These are phyloP conservation scores for Aspergillus puulaauensis DNA, from an alignment of 2,329 filamentous ascomycete species.

Conservation along the genomic window DNA sequence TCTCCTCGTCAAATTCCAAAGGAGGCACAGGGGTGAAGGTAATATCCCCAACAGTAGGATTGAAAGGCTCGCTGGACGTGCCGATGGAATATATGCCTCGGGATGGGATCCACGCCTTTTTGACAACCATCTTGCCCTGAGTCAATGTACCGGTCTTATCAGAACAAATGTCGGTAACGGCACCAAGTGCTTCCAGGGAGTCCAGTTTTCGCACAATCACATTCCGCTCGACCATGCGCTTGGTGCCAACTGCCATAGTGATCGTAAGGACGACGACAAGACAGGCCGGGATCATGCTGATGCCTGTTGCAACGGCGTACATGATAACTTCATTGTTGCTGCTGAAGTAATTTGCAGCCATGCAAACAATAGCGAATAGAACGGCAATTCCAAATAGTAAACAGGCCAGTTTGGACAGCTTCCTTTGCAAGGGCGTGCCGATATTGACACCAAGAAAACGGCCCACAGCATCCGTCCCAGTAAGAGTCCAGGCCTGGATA, in stretches of 20 bases:
- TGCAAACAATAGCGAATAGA: constrained; percentile 67
- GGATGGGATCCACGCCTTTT: constrained; percentile 60
- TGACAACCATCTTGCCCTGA: constrained; percentile 64
- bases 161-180: constrained; percentile 59
- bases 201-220: constrained; percentile 60
- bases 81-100: constrained; percentile 59
- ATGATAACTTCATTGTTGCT: constrained; percentile 61
- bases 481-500: constrained; percentile 52
- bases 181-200: constrained; percentile 61
- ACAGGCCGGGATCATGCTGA: constrained; percentile 63
- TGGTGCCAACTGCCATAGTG: constrained; percentile 64
- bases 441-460: constrained; percentile 67
- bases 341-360: constrained; percentile 61
- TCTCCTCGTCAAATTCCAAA: constrained; percentile 27
- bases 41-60: constrained; percentile 55
- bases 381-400: constrained; percentile 67
- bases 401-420: constrained; percentile 67
- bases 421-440: constrained; percentile 68
- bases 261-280: constrained; percentile 67
- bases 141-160: constrained; percentile 63
- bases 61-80: constrained; percentile 55
- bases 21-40: constrained; percentile 38
- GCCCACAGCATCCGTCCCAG: constrained; percentile 58
- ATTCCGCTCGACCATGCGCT: constrained; percentile 56
- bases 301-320: constrained; percentile 59